A percentile compares a stretch with the other conserved stretches of the same genome.
These are phyloP conservation scores for Dictyostelium capitatum DNA, from an alignment of 78 protist species.

Conservation along the genomic window DNA sequence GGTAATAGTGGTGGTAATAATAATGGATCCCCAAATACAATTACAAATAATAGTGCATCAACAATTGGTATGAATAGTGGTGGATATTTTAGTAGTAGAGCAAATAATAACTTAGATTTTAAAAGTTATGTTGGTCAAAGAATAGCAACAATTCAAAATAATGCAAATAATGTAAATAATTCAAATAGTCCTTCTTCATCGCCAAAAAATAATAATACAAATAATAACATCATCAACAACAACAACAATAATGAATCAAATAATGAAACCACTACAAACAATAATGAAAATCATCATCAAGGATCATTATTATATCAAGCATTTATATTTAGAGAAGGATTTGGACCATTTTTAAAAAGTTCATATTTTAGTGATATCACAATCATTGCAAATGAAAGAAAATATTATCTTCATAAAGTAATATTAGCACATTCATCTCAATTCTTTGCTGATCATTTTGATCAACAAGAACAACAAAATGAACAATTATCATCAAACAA, in stretches of 20 bases:
- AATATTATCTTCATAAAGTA: constrained; percentile 68
- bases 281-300: neutral
- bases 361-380: constrained; percentile 60
- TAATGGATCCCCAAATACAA: neutral
- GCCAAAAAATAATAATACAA: neutral
- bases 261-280: constrained; percentile 4
- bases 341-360: constrained; percentile 43
- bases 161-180: neutral
- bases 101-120: constrained; percentile 6
- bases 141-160: neutral
- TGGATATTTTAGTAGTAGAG: constrained; percentile 8
- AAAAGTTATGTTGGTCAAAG: constrained; percentile 7
- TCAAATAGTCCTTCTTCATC: neutral
- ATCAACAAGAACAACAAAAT: neutral
- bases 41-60: neutral
- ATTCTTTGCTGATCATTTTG: constrained; percentile 63
- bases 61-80: neutral
- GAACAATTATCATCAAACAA: too few relatives aligned
- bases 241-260: neutral
- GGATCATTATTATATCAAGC: constrained; percentile 1
- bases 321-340: constrained; percentile 62
- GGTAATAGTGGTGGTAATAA: neutral
- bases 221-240: neutral
- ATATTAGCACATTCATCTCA: constrained; percentile 76
- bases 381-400: constrained; percentile 22